Evolutionary conservation across 208 protist genomes (phyloP), one percentile per base, ranked within the genome.

Genomic region (Blastocrithidia nonstop): DNA sequence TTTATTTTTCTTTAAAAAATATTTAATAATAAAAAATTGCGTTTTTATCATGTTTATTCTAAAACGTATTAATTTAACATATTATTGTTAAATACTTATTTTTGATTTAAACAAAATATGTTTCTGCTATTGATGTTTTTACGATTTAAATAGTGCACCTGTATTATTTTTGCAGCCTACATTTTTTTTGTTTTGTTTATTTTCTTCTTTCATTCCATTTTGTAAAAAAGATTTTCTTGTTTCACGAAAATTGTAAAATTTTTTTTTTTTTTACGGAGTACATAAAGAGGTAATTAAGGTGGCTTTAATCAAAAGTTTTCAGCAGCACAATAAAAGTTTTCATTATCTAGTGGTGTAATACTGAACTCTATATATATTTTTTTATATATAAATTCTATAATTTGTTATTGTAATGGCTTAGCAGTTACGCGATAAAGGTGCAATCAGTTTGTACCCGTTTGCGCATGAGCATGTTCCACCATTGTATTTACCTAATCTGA

Each of bases 401-500:
- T 13, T 35, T 35, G 13, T 16, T 15, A 35, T 16, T 35, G 13
- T 16, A 13, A 35, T 35, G 13, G n/a, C 29, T 35, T 35, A 13
- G 29, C 13, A 38, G n/a, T n/a, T n/a, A n/a, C 29, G 29, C 11
- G 11, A n/a, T 35, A 11, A n/a, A 11, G 29, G 29, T 45, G 45
- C 50, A 19, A 41, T 63, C 15, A 72, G 66, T 65, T 15, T 79
- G 11, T 66, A 70, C 22, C 62, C 63, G 4, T 45, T 42, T 8
- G 32, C 42, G 29, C 69, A 77, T 39, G 65, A 82, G 47, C 67
- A 74, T 52, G 87, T 93, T 27, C 61, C 67, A 3, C 69, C 70
- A 0, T 22, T 54, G 6, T 80, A 74, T 27, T 41, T 93, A 31
- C 40, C 56, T 4, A 89, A 88, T 47, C 45, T 93, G 42, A 62